phyloP scores from a whole-genome alignment of 805 yeast species.

The Yamadazyma endophytica region DNA sequence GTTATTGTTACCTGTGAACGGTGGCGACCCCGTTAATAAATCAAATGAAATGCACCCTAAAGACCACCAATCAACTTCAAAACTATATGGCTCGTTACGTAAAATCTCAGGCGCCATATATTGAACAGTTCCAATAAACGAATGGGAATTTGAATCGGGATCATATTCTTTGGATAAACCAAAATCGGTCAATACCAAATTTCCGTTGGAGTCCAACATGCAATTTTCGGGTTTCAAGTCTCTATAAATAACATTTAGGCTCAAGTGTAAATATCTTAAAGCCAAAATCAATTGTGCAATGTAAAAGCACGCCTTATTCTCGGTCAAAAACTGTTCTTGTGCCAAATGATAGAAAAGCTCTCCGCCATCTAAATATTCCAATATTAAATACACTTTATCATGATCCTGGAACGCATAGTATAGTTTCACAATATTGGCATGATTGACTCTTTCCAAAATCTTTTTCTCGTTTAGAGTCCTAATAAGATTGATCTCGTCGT shows the following conservation, averaged over 20 bases:
- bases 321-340: conserved; percentile 20
- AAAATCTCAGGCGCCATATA: conserved; percentile 48
- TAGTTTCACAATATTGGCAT: conserved; percentile 41
- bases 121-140: conserved; percentile 43
- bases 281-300: conserved; percentile 41
- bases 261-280: conserved; percentile 32
- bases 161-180: conserved; percentile 37
- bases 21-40: conserved; percentile 41
- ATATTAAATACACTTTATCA: conserved; percentile 38
- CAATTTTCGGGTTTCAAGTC: conserved; percentile 45
- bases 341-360: conserved; percentile 42
- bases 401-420: conserved; percentile 43
- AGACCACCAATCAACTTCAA: conserved; percentile 46
- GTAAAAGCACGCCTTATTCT: conserved; percentile 36
- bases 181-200: conserved; percentile 42
- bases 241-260: conserved; percentile 37
- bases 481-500: conserved; percentile 22
- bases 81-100: conserved; percentile 36
- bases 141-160: conserved; percentile 15
- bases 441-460: conserved; percentile 38
- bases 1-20: conserved; percentile 40
- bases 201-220: conserved; percentile 37
- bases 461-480: conserved; percentile 40
- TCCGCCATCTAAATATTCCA: conserved; percentile 44
- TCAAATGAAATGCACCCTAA: conserved; percentile 43